Percentiles rank a stretch among this genome's conserved stretches.
Evolutionary conservation across 441 rosid species (phyloP).

Genomic region (Dalechampia spathulata): DNA sequence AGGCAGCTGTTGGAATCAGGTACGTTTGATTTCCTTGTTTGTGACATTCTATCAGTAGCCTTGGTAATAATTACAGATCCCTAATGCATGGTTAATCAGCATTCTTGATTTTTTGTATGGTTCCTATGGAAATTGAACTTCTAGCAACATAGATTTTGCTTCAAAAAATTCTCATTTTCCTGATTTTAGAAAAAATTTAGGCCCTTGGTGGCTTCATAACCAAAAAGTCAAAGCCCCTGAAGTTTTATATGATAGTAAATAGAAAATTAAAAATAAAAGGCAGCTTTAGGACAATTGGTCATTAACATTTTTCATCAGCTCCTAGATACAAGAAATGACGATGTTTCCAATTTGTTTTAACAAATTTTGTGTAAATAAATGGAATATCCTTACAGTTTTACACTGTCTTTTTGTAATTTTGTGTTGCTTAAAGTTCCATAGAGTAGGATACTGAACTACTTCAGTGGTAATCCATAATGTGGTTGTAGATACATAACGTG

Average conservation of each 20-base stretch:
- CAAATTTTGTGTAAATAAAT: neutral
- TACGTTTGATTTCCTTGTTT: slow-evolving; percentile 1
- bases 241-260: no score
- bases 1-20: slow-evolving; percentile 71
- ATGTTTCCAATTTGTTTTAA: neutral
- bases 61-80: neutral
- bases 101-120: neutral
- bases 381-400: neutral
- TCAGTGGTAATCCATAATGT: neutral
- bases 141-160: neutral
- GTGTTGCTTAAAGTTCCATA: neutral
- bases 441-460: neutral
- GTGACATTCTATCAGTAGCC: neutral
- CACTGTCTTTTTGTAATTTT: neutral
- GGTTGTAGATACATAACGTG: neutral
- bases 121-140: neutral
- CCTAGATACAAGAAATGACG: no score
- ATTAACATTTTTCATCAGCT: no score
- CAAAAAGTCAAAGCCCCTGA: no score
- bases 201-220: no score
- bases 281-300: no score
- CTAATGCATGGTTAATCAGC: neutral
- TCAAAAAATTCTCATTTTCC: neutral
- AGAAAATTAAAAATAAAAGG: no score
- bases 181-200: neutral